phyloP scores from a whole-genome alignment of 352 stramenopile genomes.

The Aphanomyces astaci region DNA sequence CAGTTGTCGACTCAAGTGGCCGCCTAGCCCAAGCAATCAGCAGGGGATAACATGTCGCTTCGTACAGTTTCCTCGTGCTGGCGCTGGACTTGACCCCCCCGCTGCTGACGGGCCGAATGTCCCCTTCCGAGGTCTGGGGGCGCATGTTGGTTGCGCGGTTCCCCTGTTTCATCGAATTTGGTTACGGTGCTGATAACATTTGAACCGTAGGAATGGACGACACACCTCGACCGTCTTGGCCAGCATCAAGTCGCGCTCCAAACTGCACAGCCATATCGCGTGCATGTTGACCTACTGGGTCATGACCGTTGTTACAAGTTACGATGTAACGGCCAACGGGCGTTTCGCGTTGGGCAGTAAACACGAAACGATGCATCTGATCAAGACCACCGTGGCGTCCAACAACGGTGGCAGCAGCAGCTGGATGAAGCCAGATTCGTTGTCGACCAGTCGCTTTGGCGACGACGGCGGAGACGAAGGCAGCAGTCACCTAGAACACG shows the following conservation, averaged over 20 bases:
- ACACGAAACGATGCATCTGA: too few species aligned
- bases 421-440: not conserved
- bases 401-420: too few species aligned
- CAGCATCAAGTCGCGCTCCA: slow-evolving; percentile 22
- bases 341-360: too few species aligned
- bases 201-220: not conserved
- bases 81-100: not conserved
- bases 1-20: not conserved
- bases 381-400: too few species aligned
- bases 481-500: not conserved
- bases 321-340: not conserved
- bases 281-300: not conserved
- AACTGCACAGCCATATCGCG: slow-evolving; percentile 20
- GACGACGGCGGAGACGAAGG: not conserved
- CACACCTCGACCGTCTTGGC: slow-evolving; percentile 3
- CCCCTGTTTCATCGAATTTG: not conserved
- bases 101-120: not conserved
- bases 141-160: not conserved
- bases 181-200: too few species aligned
- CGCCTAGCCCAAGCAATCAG: not conserved
- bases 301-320: not conserved
- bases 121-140: not conserved
- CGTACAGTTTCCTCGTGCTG: slow-evolving; percentile 5
- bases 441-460: too few species aligned
- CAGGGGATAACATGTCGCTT: not conserved